A percentile compares a stretch with the other conserved stretches of the same genome.
These are phyloP conservation scores for Raphanus raphanistrum DNA, from an alignment of 345 rosid genomes.

Conservation along the genomic window DNA sequence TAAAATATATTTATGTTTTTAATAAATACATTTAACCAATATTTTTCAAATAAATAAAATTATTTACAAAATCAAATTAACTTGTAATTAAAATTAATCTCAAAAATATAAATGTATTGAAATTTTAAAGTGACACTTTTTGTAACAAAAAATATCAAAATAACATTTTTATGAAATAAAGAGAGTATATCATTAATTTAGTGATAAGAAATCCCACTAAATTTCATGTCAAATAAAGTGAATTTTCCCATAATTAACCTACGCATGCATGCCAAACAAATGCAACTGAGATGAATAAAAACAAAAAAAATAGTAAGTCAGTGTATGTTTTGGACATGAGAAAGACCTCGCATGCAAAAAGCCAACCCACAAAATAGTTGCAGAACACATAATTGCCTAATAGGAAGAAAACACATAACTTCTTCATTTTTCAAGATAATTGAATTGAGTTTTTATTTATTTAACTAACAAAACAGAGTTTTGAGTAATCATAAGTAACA, in stretches of 20 bases:
- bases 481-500: not conserved
- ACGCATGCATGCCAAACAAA: slow-evolving; percentile 43
- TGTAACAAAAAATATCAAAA: too few relatives aligned
- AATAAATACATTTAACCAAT: too few relatives aligned
- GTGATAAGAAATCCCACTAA: slow-evolving; percentile 32
- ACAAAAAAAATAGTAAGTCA: slow-evolving; percentile 5
- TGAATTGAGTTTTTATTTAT: not conserved
- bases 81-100: too few relatives aligned
- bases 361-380: slow-evolving; percentile 33
- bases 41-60: too few relatives aligned
- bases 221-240: slow-evolving; percentile 25
- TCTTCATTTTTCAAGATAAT: not conserved
- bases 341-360: slow-evolving; percentile 37
- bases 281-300: slow-evolving; percentile 24
- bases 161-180: too few relatives aligned
- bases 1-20: too few relatives aligned
- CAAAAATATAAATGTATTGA: too few relatives aligned
- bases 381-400: slow-evolving; percentile 9
- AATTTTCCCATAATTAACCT: slow-evolving; percentile 26
- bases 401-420: not conserved
- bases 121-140: too few relatives aligned
- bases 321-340: slow-evolving; percentile 34
- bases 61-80: too few relatives aligned
- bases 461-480: not conserved
- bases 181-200: slow-evolving; percentile 16